phyloP scores from a whole-genome alignment of 2,329 filamentous ascomycete species.

The Xylariales sp. region DNA sequence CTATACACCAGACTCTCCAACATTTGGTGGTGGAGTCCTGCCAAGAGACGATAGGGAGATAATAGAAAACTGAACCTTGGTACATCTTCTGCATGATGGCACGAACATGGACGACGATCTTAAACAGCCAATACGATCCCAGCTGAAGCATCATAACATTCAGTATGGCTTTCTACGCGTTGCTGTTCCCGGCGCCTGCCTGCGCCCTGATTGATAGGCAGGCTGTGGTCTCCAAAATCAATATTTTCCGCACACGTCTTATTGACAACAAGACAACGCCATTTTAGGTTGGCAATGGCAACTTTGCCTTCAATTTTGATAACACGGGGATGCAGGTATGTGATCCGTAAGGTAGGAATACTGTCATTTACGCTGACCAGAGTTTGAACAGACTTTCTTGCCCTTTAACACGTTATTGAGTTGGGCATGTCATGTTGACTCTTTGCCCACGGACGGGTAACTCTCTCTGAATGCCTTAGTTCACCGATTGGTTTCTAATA shows the following conservation, averaged over 20 bases:
- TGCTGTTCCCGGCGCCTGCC: conserved; percentile 1
- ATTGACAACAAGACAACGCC: conserved; percentile 23
- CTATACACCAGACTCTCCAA: background rate
- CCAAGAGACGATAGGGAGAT: background rate
- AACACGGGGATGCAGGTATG: conserved; percentile 24
- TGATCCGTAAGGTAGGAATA: too few relatives aligned
- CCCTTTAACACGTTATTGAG: conserved; percentile 25
- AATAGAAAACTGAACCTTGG: background rate
- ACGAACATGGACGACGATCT: too few relatives aligned
- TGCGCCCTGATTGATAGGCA: conserved; percentile 12
- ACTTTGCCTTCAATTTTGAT: conserved; percentile 26
- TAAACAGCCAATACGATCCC: too few relatives aligned
- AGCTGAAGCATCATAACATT: background rate
- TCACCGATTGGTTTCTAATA: too few relatives aligned
- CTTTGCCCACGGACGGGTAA: conserved; percentile 31
- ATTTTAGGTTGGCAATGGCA: conserved; percentile 25
- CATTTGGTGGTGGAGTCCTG: background rate
- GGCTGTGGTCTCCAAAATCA: conserved; percentile 18
- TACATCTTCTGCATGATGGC: too few relatives aligned
- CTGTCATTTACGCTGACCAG: too few relatives aligned
- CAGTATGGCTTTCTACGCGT: background rate
- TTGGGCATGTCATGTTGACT: conserved; percentile 27
- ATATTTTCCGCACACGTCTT: conserved; percentile 18
- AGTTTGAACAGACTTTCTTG: conserved; percentile 16
- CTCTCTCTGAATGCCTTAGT: too few relatives aligned